Conservation (phyloP, 306 rosid species). For the Herpetospermum pedunculosum region DNA sequence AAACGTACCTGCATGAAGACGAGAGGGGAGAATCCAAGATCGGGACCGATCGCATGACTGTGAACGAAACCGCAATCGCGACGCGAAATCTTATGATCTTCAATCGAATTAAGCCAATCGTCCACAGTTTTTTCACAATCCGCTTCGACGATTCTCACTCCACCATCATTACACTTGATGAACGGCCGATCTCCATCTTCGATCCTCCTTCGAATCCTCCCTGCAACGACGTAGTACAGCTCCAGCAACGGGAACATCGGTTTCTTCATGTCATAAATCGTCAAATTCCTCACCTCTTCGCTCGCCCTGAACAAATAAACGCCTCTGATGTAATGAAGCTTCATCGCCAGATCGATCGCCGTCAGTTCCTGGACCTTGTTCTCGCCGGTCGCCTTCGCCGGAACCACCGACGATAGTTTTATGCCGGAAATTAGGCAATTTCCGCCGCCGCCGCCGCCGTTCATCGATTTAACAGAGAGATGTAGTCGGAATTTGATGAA, state of each 20-base stretch:
- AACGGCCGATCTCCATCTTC: constrained; percentile 30
- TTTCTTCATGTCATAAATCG: constrained; percentile 33
- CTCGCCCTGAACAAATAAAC: constrained; percentile 34
- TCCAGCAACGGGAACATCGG: constrained; percentile 52
- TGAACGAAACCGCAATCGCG: constrained; percentile 21
- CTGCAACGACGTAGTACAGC: constrained; percentile 29
- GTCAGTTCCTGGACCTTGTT: constrained; percentile 23
- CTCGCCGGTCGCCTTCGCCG: constrained; percentile 33
- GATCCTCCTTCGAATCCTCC: constrained; percentile 44
- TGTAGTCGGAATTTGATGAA: too few species aligned
- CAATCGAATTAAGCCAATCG: constrained; percentile 33
- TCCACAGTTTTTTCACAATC: constrained; percentile 23
- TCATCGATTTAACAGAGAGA: too few species aligned
- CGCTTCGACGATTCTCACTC: constrained; percentile 59
- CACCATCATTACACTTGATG: constrained; percentile 67
- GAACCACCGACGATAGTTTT: constrained; percentile 57
- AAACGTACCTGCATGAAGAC: constrained; percentile 55
- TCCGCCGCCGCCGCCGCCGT: background rate
- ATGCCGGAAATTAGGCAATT: background rate
- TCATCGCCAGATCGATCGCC: constrained; percentile 53
- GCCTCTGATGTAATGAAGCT: constrained; percentile 56
- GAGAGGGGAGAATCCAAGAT: constrained; percentile 60
- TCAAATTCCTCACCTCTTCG: constrained; percentile 33
- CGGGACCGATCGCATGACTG: constrained; percentile 58
- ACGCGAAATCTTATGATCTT: constrained; percentile 9